Conservation (phyloP, 768 basidiomycete species). For the Sistotremastrum suecicum region DNA sequence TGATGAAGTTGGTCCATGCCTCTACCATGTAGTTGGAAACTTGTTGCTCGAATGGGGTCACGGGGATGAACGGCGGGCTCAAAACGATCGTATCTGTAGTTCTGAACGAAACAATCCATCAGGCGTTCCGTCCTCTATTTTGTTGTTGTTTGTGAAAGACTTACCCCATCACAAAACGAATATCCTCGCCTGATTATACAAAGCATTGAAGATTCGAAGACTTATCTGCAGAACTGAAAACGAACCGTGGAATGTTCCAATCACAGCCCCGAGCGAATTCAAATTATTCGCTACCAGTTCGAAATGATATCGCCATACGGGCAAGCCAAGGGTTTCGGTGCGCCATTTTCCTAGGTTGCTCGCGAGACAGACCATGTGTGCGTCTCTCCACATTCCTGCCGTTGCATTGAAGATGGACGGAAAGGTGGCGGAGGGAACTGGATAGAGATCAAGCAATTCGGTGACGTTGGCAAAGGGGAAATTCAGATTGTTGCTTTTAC, state of each 20-base stretch:
- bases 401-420: conserved; percentile 12
- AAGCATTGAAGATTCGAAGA: not conserved
- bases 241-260: conserved; percentile 13
- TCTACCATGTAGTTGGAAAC: conserved; percentile 15
- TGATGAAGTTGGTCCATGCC: conserved; percentile 17
- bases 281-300: conserved; percentile 13
- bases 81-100: conserved; percentile 5
- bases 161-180: conserved; percentile 15
- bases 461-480: conserved; percentile 13
- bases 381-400: conserved; percentile 14
- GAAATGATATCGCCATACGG: conserved; percentile 15
- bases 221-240: not conserved
- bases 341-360: conserved; percentile 11
- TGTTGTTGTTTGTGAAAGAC: not conserved
- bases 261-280: conserved; percentile 10
- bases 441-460: conserved; percentile 10
- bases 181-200: conserved; percentile 9
- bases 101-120: not conserved
- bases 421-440: conserved; percentile 9
- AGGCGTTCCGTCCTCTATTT: too few species aligned
- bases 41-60: conserved; percentile 11
- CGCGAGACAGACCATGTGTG: conserved; percentile 14
- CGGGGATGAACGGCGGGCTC: conserved; percentile 11
- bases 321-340: conserved; percentile 10
- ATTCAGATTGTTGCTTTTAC: conserved; percentile 14